phyloP scores from a whole-genome alignment of 176 grass and related monocot species.

The Phyllostachys edulis region DNA sequence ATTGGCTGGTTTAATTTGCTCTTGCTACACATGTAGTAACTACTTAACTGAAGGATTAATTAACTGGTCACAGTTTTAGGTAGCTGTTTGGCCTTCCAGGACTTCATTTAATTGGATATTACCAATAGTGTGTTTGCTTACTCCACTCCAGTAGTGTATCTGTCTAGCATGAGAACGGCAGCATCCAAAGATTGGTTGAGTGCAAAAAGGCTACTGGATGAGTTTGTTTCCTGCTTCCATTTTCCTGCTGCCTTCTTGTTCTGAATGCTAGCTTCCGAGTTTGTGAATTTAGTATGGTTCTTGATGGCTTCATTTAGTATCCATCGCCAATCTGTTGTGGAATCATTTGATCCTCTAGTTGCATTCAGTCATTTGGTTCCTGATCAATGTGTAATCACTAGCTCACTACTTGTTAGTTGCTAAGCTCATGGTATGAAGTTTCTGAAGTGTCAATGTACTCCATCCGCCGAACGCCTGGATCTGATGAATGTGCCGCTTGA shows the following conservation, averaged over 20 bases:
- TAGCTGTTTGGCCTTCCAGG: not conserved
- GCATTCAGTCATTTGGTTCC: too few relatives aligned
- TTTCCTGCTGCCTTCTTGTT: not conserved
- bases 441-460: too few relatives aligned
- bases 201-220: not conserved
- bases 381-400: too few relatives aligned
- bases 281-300: not conserved
- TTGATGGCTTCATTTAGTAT: not conserved
- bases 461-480: too few relatives aligned
- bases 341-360: not conserved
- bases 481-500: too few relatives aligned
- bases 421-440: too few relatives aligned
- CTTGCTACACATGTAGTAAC: not conserved
- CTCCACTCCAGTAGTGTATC: not conserved
- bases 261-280: not conserved
- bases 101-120: not conserved
- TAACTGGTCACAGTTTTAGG: not conserved
- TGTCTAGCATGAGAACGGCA: not conserved
- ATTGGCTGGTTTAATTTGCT: not conserved
- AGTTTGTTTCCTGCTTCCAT: not conserved
- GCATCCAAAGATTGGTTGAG: not conserved
- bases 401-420: too few relatives aligned
- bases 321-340: too few relatives aligned
- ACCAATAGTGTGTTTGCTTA: not conserved
- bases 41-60: not conserved